These are phyloP conservation scores for Candida loeiensis DNA, from an alignment of 805 yeast species.

Conservation along the genomic window DNA sequence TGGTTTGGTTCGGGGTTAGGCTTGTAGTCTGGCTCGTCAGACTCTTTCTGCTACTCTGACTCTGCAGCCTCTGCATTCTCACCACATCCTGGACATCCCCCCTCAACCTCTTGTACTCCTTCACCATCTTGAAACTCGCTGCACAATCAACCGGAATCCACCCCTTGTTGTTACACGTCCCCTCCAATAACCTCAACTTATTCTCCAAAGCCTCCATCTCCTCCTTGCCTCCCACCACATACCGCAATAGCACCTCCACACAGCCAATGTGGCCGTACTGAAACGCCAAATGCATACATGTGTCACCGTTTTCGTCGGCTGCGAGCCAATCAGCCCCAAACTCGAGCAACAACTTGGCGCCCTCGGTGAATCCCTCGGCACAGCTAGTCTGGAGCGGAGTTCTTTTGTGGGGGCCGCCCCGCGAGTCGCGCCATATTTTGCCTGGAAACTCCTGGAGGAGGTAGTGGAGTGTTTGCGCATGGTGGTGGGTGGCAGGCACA, in stretches of 20 bases:
- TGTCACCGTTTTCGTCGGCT: slow-evolving; percentile 32
- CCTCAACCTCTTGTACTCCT: slow-evolving; percentile 24
- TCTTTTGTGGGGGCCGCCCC: slow-evolving; percentile 42
- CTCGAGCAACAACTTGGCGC: slow-evolving; percentile 61
- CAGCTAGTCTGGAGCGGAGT: slow-evolving; percentile 74
- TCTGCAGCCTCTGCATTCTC: no score
- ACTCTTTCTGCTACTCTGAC: no score
- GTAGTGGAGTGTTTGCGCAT: slow-evolving; percentile 69
- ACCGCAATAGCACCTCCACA: slow-evolving; percentile 23
- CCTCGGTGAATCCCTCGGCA: slow-evolving; percentile 54
- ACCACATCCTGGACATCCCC: slow-evolving; percentile 19
- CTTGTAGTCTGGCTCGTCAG: no score
- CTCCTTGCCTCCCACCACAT: slow-evolving; percentile 9
- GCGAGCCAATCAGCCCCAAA: slow-evolving; percentile 56
- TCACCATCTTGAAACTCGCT: slow-evolving; percentile 25
- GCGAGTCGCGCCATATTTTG: slow-evolving; percentile 51
- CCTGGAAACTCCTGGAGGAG: slow-evolving; percentile 51
- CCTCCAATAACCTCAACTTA: slow-evolving; percentile 48
- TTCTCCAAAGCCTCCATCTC: slow-evolving; percentile 19
- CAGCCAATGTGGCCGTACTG: slow-evolving; percentile 63
- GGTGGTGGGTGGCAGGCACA: slow-evolving; percentile 54
- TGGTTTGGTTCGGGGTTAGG: no score
- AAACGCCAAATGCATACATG: slow-evolving; percentile 42
- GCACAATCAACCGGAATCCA: slow-evolving; percentile 44
- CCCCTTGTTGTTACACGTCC: slow-evolving; percentile 51